Conservation (phyloP, 1,284 basidiomycete species). For the Earliella scabrosa region DNA sequence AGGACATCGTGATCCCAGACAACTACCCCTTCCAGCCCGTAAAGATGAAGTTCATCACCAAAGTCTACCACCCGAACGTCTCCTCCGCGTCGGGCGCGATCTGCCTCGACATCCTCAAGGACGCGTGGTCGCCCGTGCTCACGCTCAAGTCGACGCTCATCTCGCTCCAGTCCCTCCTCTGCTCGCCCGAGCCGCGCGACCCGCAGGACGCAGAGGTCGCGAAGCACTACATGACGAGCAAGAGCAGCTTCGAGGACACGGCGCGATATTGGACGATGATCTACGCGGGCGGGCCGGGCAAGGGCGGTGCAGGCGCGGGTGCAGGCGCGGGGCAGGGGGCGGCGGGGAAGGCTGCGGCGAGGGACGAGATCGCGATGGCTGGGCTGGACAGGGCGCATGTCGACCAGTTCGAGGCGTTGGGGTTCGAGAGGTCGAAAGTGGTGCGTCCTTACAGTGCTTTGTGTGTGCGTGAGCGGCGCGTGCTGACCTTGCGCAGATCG, state of each 20-base stretch:
- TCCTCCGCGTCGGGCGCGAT: constrained; percentile 94
- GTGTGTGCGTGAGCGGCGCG: not conserved
- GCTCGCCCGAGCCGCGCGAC: constrained; percentile 95
- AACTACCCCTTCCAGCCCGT: constrained; percentile 97
- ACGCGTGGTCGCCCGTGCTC: constrained; percentile 92
- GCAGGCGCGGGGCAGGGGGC: too few species aligned
- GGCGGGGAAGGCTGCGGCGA: constrained; percentile 27
- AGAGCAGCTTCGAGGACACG: constrained; percentile 88
- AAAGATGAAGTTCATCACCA: constrained; percentile 98
- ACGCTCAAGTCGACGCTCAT: constrained; percentile 98
- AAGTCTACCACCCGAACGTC: constrained; percentile 97
- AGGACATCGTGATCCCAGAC: constrained; percentile 97
- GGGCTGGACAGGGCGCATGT: constrained; percentile 77
- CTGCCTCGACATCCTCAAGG: constrained; percentile 87
- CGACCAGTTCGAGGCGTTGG: constrained; percentile 71
- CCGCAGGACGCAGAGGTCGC: constrained; percentile 99
- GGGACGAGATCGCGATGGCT: constrained; percentile 75
- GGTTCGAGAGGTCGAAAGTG: constrained; percentile 78
- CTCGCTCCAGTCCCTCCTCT: constrained; percentile 94
- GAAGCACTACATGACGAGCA: constrained; percentile 93
- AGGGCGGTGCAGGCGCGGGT: too few species aligned
- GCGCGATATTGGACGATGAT: constrained; percentile 94
- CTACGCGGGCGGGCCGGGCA: constrained; percentile 77
- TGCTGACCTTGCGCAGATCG: constrained; percentile 60
- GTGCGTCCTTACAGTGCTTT: constrained; percentile 49